Base-by-base conservation (phyloP, 2,329 filamentous ascomycete genomes). In the Leptographium flavum region DNA sequence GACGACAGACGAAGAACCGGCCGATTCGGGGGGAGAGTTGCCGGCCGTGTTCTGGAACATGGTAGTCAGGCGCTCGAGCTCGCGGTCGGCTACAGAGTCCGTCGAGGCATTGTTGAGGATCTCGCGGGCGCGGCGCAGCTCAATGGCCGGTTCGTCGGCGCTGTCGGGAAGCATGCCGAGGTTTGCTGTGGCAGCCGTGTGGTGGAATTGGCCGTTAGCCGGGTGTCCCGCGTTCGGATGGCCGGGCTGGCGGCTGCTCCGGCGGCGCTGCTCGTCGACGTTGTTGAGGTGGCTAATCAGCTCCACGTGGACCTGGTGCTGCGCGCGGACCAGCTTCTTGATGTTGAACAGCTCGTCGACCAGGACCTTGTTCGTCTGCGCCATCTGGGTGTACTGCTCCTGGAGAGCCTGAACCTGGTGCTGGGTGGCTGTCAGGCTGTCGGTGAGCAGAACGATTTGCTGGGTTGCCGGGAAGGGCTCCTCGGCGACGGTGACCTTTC, bases 391-490 rank as follows among this genome's bases (percentile, higher is more conserved):
- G 60, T 87, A 92, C 51, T 86, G 76, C 55, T 90, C 85, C 56
- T 92, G 85, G 35, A 96, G 68, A 47, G 83, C 77, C 58, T 94
- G 87, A 35, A 96, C 77, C 61, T 96, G 90, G 58, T 94, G 86
- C 57, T 94, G 87, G 6, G 88, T 93, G 10, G 88, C 90, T 43
- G 87, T 78, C 43, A 95, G 69, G 55, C 93, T 87, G 55, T 87
- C 84, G 60, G 87, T 90, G 55, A 95, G 76, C 52, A 94, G 74
- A 51, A 90, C 83, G 58, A 94, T 82, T 60, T 95, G 90, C 59
- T 94, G 87, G 22, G 80, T 81, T 2, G 87, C 83, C 22, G 85
- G 77, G 46, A 84, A 80, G 39, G 83, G 73, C 43, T 94, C 87
- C 46, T 80, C 81, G 17, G 69, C 60, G 11, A 67, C 66, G 52